Conservation (phyloP, 257 asterid species). For the Penstemon davidsonii region DNA sequence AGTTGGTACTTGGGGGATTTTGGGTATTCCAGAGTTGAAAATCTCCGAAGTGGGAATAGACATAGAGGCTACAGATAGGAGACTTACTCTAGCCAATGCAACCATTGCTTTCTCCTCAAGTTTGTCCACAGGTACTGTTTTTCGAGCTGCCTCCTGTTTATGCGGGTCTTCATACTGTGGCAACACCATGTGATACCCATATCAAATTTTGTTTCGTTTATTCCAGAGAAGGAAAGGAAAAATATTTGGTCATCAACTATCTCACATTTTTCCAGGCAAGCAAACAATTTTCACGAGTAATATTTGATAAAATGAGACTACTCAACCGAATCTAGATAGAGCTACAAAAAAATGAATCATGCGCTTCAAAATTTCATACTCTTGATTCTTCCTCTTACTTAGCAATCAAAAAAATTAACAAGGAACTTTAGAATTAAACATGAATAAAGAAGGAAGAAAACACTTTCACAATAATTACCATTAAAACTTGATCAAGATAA, state of each 20-base stretch:
- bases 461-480: slow-evolving; percentile 45
- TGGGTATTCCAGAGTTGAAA: background rate
- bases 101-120: slow-evolving; percentile 91
- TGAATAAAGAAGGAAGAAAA: slow-evolving; percentile 19
- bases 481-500: slow-evolving; percentile 60
- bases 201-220: slow-evolving; percentile 3
- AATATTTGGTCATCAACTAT: slow-evolving; percentile 10
- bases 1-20: background rate
- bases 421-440: background rate
- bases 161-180: slow-evolving; percentile 78
- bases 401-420: slow-evolving; percentile 1
- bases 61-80: slow-evolving; percentile 27
- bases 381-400: background rate
- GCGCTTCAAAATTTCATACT: background rate
- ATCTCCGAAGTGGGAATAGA: slow-evolving; percentile 5
- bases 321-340: slow-evolving; percentile 9
- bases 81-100: slow-evolving; percentile 84
- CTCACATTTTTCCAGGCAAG: slow-evolving; percentile 15
- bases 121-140: slow-evolving; percentile 75
- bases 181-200: slow-evolving; percentile 30
- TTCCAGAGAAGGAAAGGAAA: background rate
- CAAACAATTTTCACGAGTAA: slow-evolving; percentile 12
- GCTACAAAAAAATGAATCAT: slow-evolving; percentile 9
- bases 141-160: slow-evolving; percentile 77
- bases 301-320: slow-evolving; percentile 5